Evolutionary conservation across 2,329 filamentous ascomycete genomes (phyloP), one percentile per base, ranked within the genome.

Genomic region (Neofusicoccum kwambonambiense): DNA sequence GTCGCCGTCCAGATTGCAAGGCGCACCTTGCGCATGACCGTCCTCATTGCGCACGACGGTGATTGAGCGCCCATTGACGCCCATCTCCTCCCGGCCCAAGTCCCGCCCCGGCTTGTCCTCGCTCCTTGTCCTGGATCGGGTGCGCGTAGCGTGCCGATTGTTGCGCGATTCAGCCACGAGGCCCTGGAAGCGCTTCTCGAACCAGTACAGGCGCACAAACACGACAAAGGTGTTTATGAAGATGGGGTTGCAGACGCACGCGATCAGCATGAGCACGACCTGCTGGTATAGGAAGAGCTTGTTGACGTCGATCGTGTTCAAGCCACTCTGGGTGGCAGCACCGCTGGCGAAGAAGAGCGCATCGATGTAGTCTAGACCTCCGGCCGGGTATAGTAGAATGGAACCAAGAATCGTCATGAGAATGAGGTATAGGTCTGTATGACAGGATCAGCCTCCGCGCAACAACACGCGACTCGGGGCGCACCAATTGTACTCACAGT

Each of bases 171-270:
- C 91, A 39, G 84, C 84, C 13, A 90, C 93, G 68, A 97, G 86
- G 71, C 91, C 85, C 74, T 96, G 90, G 74, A 99, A 98, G 7
- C 93, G 87, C 77, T 96, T 97, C 78, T 99, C 93, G 75, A 99
- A 99, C 94, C 94, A 99, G 78, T 97, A 97, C 1, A 99, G 82
- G 31, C 95, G 90, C 13, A 98, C 84, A 70, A 97, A 94, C 7
- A 99, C 95, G 50, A 99, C 92, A 50, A 87, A 90, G 1, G 90
- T 74, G 64, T 79, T 76, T 57, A 79, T 79, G 66, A 78, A 76
- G 65, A 79, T 79, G 19, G 77, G 77, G n/a, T 74, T 78, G 68
- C 76, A 78, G 31, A 77, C 13, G 68, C 70, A 76, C 12, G 77
- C 67, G 7, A 77, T 69, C 19, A 79, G 60, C 68, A 77, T 73